Conservation (phyloP, 2,329 filamentous ascomycete genomes). For the Alternaria panax region DNA sequence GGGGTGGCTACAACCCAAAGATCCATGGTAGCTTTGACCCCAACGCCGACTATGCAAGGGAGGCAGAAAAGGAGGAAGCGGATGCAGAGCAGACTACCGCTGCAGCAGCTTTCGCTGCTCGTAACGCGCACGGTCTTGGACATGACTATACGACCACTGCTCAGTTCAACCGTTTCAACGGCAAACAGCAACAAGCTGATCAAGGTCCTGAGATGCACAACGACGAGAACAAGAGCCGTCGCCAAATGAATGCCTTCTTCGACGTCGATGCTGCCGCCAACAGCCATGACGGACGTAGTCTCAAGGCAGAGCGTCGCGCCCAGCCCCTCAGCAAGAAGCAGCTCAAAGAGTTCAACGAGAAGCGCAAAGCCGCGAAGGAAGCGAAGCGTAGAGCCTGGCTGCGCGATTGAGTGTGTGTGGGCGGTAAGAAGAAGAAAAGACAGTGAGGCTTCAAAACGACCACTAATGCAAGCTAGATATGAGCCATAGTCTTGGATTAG, state of each 20-base stretch:
- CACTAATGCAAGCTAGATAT: slow-evolving; percentile 40
- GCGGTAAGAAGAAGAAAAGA: slow-evolving; percentile 40
- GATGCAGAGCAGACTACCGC: slow-evolving; percentile 38
- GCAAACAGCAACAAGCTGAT: slow-evolving; percentile 75
- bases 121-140: slow-evolving; percentile 27
- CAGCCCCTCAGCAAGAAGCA: slow-evolving; percentile 87
- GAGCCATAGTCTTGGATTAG: slow-evolving; percentile 8
- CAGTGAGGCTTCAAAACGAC: slow-evolving; percentile 25
- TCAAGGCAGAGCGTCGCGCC: slow-evolving; percentile 87
- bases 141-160: slow-evolving; percentile 71
- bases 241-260: slow-evolving; percentile 94
- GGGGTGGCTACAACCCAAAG: slow-evolving; percentile 89
- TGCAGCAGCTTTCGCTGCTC: slow-evolving; percentile 36
- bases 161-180: slow-evolving; percentile 91
- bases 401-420: slow-evolving; percentile 67
- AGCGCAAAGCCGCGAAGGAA: slow-evolving; percentile 86
- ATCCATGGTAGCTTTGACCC: slow-evolving; percentile 98
- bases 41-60: slow-evolving; percentile 84
- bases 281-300: slow-evolving; percentile 83
- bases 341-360: slow-evolving; percentile 90
- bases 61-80: slow-evolving; percentile 52
- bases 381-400: slow-evolving; percentile 94
- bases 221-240: slow-evolving; percentile 83
- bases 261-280: slow-evolving; percentile 95
- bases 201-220: slow-evolving; percentile 77